Evolutionary conservation across 2,329 filamentous ascomycete species (phyloP).

Genomic region (Beauveria sp.): DNA sequence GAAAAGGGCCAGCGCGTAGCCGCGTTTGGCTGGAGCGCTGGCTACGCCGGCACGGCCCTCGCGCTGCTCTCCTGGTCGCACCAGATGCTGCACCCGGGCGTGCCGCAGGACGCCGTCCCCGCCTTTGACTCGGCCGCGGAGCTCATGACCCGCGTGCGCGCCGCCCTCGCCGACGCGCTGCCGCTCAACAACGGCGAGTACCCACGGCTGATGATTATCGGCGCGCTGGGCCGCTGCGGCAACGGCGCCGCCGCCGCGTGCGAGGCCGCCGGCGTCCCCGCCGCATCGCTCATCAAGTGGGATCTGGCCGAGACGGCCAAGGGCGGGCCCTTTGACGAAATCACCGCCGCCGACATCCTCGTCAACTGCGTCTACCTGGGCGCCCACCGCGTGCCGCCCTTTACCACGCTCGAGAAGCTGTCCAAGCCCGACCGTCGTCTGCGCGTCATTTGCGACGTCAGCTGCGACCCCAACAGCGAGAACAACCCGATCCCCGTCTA

Average conservation of each 20-base stretch:
- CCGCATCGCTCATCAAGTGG: slow-evolving; percentile 48
- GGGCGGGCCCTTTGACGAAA: slow-evolving; percentile 69
- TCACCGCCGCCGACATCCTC: slow-evolving; percentile 64
- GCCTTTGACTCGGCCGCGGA: slow-evolving; percentile 6
- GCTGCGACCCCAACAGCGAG: slow-evolving; percentile 61
- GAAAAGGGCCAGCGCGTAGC: slow-evolving; percentile 62
- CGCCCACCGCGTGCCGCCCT: slow-evolving; percentile 45
- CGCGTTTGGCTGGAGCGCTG: slow-evolving; percentile 67
- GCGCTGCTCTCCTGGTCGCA: slow-evolving; percentile 76
- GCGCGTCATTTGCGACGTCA: slow-evolving; percentile 70
- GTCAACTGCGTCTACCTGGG: slow-evolving; percentile 83
- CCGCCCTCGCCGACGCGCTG: slow-evolving; percentile 65
- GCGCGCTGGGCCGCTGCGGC: slow-evolving; percentile 76
- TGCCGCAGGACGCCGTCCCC: slow-evolving; percentile 38
- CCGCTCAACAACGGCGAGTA: slow-evolving; percentile 55
- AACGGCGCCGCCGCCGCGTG: slow-evolving; percentile 75
- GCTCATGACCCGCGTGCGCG: slow-evolving; percentile 36
- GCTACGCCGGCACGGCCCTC: slow-evolving; percentile 66
- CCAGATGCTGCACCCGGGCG: slow-evolving; percentile 65
- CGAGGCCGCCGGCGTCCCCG: slow-evolving; percentile 55
- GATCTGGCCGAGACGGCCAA: slow-evolving; percentile 70
- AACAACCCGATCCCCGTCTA: slow-evolving; percentile 69
- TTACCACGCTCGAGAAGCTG: slow-evolving; percentile 60
- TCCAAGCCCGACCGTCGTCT: slow-evolving; percentile 57
- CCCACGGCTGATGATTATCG: slow-evolving; percentile 76